phyloP scores from a whole-genome alignment of 768 basidiomycete genomes.

The Cystofilobasidium capitatum region DNA sequence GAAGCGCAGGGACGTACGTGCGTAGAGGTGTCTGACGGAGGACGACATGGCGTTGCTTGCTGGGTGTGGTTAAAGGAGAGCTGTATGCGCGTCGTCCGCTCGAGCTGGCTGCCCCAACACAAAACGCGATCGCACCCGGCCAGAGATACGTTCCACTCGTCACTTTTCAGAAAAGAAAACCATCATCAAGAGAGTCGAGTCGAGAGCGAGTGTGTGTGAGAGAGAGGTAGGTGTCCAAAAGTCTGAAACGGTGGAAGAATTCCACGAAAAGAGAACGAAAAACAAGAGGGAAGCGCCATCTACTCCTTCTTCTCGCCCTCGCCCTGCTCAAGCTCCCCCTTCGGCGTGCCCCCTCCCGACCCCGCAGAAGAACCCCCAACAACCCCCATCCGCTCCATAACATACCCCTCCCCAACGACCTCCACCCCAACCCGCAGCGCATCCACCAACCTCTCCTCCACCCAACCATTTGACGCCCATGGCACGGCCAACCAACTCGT shows the following conservation, averaged over 20 bases:
- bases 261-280: no score
- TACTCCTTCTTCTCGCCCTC: neutral
- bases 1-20: slow-evolving; percentile 6
- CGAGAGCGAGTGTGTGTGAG: no score
- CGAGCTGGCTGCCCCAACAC: no score
- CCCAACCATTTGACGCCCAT: slow-evolving; percentile 78
- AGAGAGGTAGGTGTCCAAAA: no score
- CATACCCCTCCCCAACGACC: slow-evolving; percentile 83
- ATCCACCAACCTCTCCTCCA: slow-evolving; percentile 88
- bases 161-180: no score
- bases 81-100: no score
- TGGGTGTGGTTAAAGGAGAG: no score
- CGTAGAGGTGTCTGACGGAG: slow-evolving; percentile 24
- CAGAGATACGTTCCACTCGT: no score
- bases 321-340: neutral
- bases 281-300: no score
- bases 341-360: neutral
- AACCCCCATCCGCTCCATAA: slow-evolving; percentile 65
- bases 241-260: no score
- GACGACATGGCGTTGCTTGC: neutral
- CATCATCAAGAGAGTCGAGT: no score
- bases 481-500: slow-evolving; percentile 73
- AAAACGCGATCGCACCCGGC: no score
- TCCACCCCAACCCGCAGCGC: slow-evolving; percentile 73
- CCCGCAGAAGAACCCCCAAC: neutral